phyloP scores from a whole-genome alignment of 345 rosid species.

The Arabis alpina region DNA sequence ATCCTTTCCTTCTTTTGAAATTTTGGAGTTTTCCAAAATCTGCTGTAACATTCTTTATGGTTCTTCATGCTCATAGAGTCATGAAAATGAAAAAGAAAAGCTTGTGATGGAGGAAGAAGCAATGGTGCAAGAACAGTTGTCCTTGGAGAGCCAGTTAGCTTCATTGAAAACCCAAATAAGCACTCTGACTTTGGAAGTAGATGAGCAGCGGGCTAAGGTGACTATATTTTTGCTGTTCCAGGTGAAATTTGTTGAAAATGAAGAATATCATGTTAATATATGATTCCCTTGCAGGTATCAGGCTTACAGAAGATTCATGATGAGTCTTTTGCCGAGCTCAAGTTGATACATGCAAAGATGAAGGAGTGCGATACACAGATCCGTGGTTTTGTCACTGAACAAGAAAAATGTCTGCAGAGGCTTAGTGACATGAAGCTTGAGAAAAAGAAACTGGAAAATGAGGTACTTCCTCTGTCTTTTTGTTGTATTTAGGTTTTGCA shows the following conservation, averaged over 20 bases:
- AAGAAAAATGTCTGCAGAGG: conserved; percentile 71
- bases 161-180: conserved; percentile 62
- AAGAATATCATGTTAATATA: conserved; percentile 26
- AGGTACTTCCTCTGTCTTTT: conserved; percentile 53
- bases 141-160: conserved; percentile 78
- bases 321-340: conserved; percentile 69
- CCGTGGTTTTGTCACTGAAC: conserved; percentile 65
- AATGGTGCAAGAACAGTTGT: conserved; percentile 61
- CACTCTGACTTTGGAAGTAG: conserved; percentile 67
- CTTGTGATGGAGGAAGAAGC: conserved; percentile 95
- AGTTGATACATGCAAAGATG: conserved; percentile 71
- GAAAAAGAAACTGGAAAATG: conserved; percentile 95
- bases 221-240: conserved; percentile 23
- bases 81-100: conserved; percentile 80
- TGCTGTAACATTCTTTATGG: conserved; percentile 22
- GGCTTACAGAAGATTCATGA: conserved; percentile 59
- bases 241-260: not conserved
- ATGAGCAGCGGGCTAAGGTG: conserved; percentile 75
- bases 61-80: conserved; percentile 53
- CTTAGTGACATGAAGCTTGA: conserved; percentile 79
- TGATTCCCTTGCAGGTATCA: conserved; percentile 62
- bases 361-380: conserved; percentile 94
- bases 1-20: conserved; percentile 5
- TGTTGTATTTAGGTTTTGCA: conserved; percentile 15
- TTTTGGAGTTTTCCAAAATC: not conserved